A percentile compares a stretch with the other conserved stretches of the same genome.
Evolutionary conservation across 345 rosid species (phyloP).

Genomic region (Conringia planisiliqua): DNA sequence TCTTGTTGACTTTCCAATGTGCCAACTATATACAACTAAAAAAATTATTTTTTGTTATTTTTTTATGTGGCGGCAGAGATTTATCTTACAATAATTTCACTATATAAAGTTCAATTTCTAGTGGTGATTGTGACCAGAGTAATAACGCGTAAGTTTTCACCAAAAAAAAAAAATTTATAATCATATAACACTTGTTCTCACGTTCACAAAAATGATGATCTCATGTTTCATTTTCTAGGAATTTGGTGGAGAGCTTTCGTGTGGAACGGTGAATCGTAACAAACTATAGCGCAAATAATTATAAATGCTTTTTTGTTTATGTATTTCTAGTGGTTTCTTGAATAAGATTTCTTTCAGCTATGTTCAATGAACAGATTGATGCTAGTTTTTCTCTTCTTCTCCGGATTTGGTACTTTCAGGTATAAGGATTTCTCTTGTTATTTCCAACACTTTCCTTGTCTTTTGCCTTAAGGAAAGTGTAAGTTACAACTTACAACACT

Average conservation of each 20-base stretch:
- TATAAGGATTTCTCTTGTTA: conserved; percentile 47
- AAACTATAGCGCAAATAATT: neutral
- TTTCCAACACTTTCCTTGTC: conserved; percentile 55
- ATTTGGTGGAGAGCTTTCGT: neutral
- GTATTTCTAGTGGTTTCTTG: neutral
- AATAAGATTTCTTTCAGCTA: neutral
- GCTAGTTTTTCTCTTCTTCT: neutral
- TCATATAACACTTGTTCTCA: neutral
- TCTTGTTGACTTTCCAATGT: neutral
- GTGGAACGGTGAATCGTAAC: neutral
- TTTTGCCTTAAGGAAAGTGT: conserved; percentile 28
- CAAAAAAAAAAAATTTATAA: neutral
- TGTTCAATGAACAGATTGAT: neutral
- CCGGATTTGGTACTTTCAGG: conserved; percentile 34
- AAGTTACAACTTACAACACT: neutral
- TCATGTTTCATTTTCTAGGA: neutral
- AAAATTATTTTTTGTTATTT: no score
- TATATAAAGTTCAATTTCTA: neutral
- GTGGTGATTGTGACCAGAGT: neutral
- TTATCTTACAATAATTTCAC: neutral
- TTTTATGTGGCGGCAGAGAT: neutral
- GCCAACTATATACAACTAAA: neutral
- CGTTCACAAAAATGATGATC: neutral
- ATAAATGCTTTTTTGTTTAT: neutral
- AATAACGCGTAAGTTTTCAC: neutral